Base-by-base conservation (phyloP, 1,284 basidiomycete genomes). In the Taiwanofungus camphoratus region DNA sequence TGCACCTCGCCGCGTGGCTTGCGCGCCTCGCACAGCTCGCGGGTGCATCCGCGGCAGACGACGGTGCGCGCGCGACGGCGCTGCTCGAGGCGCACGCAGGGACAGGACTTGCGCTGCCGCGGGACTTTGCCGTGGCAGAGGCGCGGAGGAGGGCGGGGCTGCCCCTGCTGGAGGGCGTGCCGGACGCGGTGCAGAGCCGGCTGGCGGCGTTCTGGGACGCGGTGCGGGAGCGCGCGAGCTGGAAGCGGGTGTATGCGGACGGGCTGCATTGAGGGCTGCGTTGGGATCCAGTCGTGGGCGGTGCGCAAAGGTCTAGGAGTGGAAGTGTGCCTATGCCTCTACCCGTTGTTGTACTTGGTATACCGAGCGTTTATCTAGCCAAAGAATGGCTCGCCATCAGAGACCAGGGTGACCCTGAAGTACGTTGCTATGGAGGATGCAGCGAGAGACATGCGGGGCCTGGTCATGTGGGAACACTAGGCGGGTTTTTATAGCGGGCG, bases 1-100 rank as follows among this genome's bases (percentile, higher is more conserved):
- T 92, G 40, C 88, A 92, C 56, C 67, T 92, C 20, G 80, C 78
- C 3, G 80, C 79, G 9, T 95, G 88, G 89, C 61, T 92, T 29
- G 69, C 79, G 2, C 74, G 80, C 22, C 52, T 92, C 8, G 75
- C 81, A 9, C 60, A 56, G 34, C 66, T 89, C 19, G 69, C 73
- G 4, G 82, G 80, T 2, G 84, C 77, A 0, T 60, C 59, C 18
- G 56, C 57, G 0, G 59, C 53, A 2, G 73, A 81, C 29, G 67
- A 74, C 45, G 81, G 82, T 0, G 62, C 68, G 41, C 61, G 59
- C 1, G 70, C 69, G 2, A 62, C 78, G 11, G 61, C 51, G 41
- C 78, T 73, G 55, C 52, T 85, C 46, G 77, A 79, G 57, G 58
- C 55, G 19, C 67, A 73, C 44, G 60, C 80, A 39, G 77, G 75